Evolutionary conservation across 208 protist genomes (phyloP), one percentile per base, ranked within the genome.

Genomic region (Acanthamoeba triangularis): DNA sequence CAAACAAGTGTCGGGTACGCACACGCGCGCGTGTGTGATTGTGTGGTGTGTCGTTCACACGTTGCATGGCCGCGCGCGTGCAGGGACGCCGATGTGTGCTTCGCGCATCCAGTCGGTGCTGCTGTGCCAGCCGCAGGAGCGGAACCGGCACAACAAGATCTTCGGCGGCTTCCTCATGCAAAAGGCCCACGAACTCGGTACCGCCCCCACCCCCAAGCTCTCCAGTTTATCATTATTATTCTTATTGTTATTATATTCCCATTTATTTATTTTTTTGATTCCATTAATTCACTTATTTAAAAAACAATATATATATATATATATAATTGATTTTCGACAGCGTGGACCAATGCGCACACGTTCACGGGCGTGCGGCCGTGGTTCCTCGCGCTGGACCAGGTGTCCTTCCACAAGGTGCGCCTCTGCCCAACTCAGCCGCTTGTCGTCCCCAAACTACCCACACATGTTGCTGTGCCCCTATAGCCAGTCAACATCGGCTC

Each of bases 161-260:
- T 96, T 96, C 82, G 95, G 95, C 37, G 95, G 95, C 13, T 95
- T 85, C 33, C 90, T 96, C 74, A 96, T 96, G 95, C 90, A 85
- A 33, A 93, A 96, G 37, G 84, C 95, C 7, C 59, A 85, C 91
- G 91, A 95, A 35, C 69, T 95, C 33, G 91, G 87, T 93, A 93
- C 54, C n/a, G n/a, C n/a, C n/a, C n/a, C n/a, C n/a, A n/a, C n/a
- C n/a, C n/a, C 13, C 13, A n/a, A 1, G 25, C n/a, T 37, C 20
- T 85, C 63, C 11, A 56, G 13, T 5, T 13, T 54, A n/a, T n/a
- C n/a, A n/a, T n/a, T n/a, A n/a, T n/a, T n/a, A n/a, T n/a, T n/a
- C n/a, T n/a, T n/a, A n/a, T n/a, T n/a, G n/a, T n/a, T n/a, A n/a
- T 54, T 5, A 13, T 16, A 91, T 7, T 76, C 25, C 41, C 18